Percentiles rank a stretch among this genome's conserved stretches.
Evolutionary conservation across 768 basidiomycete genomes (phyloP).

Genomic region (Serendipita sp.): DNA sequence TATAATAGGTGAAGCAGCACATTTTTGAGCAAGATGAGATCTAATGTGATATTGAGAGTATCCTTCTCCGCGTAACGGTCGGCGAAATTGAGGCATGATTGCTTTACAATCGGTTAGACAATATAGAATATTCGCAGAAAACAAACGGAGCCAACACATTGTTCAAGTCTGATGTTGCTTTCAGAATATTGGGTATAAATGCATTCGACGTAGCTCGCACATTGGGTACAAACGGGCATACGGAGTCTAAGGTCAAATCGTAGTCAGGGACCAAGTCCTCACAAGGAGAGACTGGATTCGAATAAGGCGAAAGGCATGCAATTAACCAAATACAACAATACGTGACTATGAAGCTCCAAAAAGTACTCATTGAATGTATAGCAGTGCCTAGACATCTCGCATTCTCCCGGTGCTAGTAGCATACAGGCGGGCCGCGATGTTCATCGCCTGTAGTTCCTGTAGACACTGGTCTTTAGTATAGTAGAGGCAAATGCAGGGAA

Average conservation of each 20-base stretch:
- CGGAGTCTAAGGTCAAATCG: no score
- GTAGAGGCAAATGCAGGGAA: neutral
- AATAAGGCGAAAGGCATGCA: no score
- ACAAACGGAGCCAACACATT: slow-evolving; percentile 44
- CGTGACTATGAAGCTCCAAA: no score
- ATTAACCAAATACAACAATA: no score
- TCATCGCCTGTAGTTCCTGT: slow-evolving; percentile 90
- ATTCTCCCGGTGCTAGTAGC: slow-evolving; percentile 78
- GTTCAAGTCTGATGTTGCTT: slow-evolving; percentile 64
- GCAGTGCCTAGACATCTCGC: slow-evolving; percentile 28
- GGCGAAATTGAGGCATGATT: slow-evolving; percentile 47
- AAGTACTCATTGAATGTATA: no score
- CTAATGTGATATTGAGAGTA: slow-evolving; percentile 50
- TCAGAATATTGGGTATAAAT: slow-evolving; percentile 74
- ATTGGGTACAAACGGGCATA: slow-evolving; percentile 74
- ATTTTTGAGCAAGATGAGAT: slow-evolving; percentile 69
- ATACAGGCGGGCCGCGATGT: slow-evolving; percentile 77
- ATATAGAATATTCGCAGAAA: neutral
- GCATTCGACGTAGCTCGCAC: slow-evolving; percentile 44
- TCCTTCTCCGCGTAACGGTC: slow-evolving; percentile 86
- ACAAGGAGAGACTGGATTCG: no score
- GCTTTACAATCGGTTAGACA: slow-evolving; percentile 21
- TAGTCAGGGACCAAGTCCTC: no score
- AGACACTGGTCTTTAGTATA: neutral
- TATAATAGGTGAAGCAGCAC: slow-evolving; percentile 72